A percentile compares a stretch with the other conserved stretches of the same genome.
These are phyloP conservation scores for Cercophora scortea DNA, from an alignment of 495 filamentous ascomycete genomes.

Conservation along the genomic window DNA sequence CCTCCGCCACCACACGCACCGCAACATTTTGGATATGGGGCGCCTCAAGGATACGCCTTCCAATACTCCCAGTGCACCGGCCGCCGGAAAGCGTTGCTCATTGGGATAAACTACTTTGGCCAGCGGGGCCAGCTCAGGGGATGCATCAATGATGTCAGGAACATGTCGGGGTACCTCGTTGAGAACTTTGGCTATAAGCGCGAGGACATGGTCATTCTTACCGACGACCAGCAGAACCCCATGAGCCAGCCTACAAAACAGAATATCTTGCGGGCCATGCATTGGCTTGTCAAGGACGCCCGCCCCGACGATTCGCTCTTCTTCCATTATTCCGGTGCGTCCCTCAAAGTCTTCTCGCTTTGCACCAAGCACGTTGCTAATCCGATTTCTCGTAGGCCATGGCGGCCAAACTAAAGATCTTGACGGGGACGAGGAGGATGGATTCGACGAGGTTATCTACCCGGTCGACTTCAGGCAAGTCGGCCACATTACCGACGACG, in stretches of 20 bases:
- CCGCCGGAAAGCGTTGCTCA: conserved; percentile 82
- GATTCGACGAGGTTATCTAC: conserved; percentile 97
- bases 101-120: conserved; percentile 97
- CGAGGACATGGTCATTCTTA: conserved; percentile 97
- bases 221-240: conserved; percentile 93
- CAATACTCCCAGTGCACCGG: conserved; percentile 92
- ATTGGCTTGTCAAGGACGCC: conserved; percentile 96
- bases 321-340: conserved; percentile 93
- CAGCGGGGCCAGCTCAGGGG: conserved; percentile 87
- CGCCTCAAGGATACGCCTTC: conserved; percentile 71
- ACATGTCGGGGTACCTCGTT: conserved; percentile 90
- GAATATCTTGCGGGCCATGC: conserved; percentile 95
- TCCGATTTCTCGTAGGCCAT: conserved; percentile 52
- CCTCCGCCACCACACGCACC: conserved; percentile 50
- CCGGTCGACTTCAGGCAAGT: conserved; percentile 86
- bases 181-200: conserved; percentile 87
- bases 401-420: conserved; percentile 95
- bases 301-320: conserved; percentile 92
- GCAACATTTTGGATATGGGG: conserved; percentile 69
- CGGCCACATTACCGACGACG: conserved; percentile 95
- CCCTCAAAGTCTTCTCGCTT: not conserved
- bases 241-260: conserved; percentile 96
- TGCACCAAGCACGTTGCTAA: not conserved
- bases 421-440: conserved; percentile 90
- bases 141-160: conserved; percentile 98